Percentiles rank a stretch among this genome's conserved stretches.
Conservation (phyloP, 2,329 filamentous ascomycete species). For the Fusarium nygamai region DNA sequence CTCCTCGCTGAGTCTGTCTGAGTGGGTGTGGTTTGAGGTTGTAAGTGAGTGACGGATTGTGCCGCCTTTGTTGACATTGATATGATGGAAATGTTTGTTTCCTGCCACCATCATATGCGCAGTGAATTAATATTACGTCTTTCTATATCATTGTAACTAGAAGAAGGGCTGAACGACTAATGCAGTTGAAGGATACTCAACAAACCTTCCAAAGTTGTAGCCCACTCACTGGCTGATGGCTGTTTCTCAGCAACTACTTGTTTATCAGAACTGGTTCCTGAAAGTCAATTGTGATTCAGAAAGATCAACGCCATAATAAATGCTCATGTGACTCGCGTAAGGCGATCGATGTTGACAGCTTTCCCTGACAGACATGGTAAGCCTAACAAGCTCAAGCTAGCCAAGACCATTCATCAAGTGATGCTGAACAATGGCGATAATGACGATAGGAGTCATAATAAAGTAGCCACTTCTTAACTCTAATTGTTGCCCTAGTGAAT, state of each 20-base stretch:
- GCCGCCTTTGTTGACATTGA: conserved; percentile 6
- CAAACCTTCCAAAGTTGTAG: neutral
- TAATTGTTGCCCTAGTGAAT: neutral
- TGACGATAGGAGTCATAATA: neutral
- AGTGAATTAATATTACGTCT: neutral
- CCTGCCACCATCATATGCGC: neutral
- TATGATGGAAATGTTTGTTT: neutral
- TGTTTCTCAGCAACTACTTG: neutral
- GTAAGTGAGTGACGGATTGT: conserved; percentile 25
- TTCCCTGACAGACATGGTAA: neutral
- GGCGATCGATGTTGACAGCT: conserved; percentile 29
- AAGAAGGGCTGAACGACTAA: neutral
- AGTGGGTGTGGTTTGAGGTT: conserved; percentile 18
- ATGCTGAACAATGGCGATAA: neutral
- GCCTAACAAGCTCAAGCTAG: conserved; percentile 5
- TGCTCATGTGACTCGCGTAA: conserved; percentile 1
- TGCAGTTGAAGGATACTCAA: neutral
- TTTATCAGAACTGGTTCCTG: neutral
- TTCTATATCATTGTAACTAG: neutral
- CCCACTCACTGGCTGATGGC: neutral
- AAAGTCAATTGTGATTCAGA: neutral
- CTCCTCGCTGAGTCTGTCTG: conserved; percentile 2
- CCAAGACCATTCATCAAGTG: neutral
- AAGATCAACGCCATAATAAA: neutral
- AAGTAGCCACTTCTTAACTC: neutral